A percentile compares a stretch with the other conserved stretches of the same genome.
Conservation (phyloP, 805 yeast genomes). For the Candida mattraensis region DNA sequence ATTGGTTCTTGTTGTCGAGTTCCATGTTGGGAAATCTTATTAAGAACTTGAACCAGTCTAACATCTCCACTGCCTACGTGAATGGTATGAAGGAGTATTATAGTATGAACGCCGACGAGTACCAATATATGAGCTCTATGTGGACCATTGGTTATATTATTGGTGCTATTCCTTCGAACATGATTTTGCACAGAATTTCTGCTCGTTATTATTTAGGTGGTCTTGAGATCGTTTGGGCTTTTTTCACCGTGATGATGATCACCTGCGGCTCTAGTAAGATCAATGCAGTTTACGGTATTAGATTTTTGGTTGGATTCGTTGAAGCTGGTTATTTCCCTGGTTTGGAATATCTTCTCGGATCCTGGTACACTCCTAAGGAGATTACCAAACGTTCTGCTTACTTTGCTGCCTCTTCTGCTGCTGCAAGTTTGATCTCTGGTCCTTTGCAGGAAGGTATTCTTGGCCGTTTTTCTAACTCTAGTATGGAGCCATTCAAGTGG, state of each 20-base stretch:
- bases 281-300: slow-evolving; percentile 31
- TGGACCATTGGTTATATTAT: slow-evolving; percentile 51
- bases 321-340: slow-evolving; percentile 54
- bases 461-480: slow-evolving; percentile 19
- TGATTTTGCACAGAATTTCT: slow-evolving; percentile 40
- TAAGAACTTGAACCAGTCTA: slow-evolving; percentile 59
- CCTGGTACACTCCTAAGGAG: slow-evolving; percentile 37
- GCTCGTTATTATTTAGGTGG: slow-evolving; percentile 47
- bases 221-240: slow-evolving; percentile 45
- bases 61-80: slow-evolving; percentile 62
- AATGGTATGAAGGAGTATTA: slow-evolving; percentile 60
- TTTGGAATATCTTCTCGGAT: slow-evolving; percentile 42
- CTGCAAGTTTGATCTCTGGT: slow-evolving; percentile 39
- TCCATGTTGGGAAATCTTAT: slow-evolving; percentile 64
- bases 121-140: slow-evolving; percentile 42
- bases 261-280: slow-evolving; percentile 26
- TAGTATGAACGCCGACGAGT: slow-evolving; percentile 51
- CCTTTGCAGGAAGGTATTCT: slow-evolving; percentile 39
- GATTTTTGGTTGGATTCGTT: slow-evolving; percentile 43
- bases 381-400: slow-evolving; percentile 37
- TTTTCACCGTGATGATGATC: slow-evolving; percentile 39
- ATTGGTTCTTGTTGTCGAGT: slow-evolving; percentile 49
- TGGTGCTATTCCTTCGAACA: slow-evolving; percentile 49
- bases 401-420: slow-evolving; percentile 37
- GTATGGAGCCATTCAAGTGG: slow-evolving; percentile 42